Conservation (phyloP, 169 alveolate species). For the Neospora caninum region DNA sequence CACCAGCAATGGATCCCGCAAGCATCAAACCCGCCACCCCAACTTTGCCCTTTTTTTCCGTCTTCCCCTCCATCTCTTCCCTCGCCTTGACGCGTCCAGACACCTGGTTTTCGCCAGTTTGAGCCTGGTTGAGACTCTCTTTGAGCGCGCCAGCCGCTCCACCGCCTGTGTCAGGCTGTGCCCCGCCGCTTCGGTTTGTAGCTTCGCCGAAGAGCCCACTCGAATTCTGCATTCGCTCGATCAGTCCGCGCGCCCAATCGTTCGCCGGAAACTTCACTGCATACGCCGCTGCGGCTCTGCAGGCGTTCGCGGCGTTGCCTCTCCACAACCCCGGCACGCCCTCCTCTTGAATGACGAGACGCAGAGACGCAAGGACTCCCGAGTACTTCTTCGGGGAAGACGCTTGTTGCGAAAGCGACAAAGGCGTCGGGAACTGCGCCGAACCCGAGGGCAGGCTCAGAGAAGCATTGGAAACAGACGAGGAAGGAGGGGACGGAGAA, state of each 20-base stretch:
- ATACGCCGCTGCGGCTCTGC: constrained; percentile 85
- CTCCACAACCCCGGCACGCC: constrained; percentile 86
- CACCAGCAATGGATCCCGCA: constrained; percentile 87
- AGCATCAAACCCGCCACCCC: constrained; percentile 72
- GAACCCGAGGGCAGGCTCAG: background rate
- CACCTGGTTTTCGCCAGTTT: background rate
- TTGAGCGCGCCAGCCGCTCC: background rate
- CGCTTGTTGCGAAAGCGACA: background rate
- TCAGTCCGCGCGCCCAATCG: constrained; percentile 77
- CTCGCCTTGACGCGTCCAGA: background rate
- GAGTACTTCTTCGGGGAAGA: constrained; percentile 72
- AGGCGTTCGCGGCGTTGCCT: constrained; percentile 84
- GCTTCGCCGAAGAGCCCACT: background rate
- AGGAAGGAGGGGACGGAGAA: background rate
- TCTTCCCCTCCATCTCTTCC: background rate
- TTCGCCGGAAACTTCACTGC: constrained; percentile 87
- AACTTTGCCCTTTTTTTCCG: constrained; percentile 9
- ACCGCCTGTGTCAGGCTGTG: background rate
- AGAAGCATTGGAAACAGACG: background rate
- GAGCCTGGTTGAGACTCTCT: background rate
- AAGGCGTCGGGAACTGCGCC: background rate
- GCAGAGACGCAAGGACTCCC: constrained; percentile 76
- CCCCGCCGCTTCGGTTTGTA: background rate
- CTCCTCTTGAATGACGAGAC: constrained; percentile 82
- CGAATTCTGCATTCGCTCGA: constrained; percentile 14